Conservation (phyloP, 768 basidiomycete species). For the Pleurotus tuoliensis region DNA sequence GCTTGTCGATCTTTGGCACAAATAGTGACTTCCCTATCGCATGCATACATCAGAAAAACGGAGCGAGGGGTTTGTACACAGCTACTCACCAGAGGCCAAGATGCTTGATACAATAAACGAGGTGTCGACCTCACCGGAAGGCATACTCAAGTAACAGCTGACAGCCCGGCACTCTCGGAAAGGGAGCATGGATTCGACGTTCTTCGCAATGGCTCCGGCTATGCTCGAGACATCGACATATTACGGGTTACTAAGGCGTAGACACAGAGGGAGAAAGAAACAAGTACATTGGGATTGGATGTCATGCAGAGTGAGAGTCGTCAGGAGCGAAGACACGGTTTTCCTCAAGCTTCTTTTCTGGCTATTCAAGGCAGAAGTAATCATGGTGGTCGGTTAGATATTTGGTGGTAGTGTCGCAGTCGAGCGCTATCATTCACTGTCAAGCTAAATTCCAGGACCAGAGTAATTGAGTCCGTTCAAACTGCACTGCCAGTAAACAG, state of each 20-base stretch:
- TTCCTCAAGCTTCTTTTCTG: background rate
- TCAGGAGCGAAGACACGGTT: background rate
- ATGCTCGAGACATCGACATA: background rate
- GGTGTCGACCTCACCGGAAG: conserved; percentile 65
- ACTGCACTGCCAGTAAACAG: too few relatives aligned
- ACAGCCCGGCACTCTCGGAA: conserved; percentile 48
- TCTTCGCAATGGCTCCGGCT: conserved; percentile 46
- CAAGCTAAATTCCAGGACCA: too few relatives aligned
- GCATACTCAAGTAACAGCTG: conserved; percentile 83
- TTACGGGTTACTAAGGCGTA: too few relatives aligned
- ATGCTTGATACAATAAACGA: conserved; percentile 45
- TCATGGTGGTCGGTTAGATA: background rate
- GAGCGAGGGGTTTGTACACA: background rate
- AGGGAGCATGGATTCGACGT: conserved; percentile 45
- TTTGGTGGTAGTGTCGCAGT: too few relatives aligned
- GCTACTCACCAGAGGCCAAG: conserved; percentile 46
- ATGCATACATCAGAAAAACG: background rate
- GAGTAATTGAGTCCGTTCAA: too few relatives aligned
- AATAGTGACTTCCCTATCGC: conserved; percentile 61
- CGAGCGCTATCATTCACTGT: too few relatives aligned
- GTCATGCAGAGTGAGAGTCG: background rate
- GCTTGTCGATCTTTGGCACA: conserved; percentile 58
- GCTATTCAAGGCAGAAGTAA: background rate
- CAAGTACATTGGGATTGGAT: conserved; percentile 2
- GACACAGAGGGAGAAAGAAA: background rate